phyloP scores from a whole-genome alignment of 352 stramenopile species.

The Phytopythium mirpurense region DNA sequence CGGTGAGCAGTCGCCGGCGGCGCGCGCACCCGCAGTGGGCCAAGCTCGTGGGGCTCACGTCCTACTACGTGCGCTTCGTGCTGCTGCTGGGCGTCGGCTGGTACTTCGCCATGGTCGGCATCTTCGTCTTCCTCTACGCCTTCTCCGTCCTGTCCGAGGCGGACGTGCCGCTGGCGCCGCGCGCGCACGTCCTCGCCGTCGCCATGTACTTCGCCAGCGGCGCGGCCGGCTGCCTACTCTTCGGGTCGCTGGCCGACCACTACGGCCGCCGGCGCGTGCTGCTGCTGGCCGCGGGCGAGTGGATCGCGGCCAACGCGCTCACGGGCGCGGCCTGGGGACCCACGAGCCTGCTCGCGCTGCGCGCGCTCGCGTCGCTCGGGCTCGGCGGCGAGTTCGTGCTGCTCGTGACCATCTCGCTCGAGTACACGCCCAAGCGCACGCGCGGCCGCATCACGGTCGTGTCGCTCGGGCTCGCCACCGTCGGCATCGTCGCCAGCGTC shows the following conservation, averaged over 20 bases:
- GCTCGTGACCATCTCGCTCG: constrained; percentile 42
- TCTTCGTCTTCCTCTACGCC: constrained; percentile 32
- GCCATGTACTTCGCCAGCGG: constrained; percentile 39
- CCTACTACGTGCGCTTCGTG: constrained; percentile 40
- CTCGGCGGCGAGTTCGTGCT: constrained; percentile 54
- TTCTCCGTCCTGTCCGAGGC: constrained; percentile 11
- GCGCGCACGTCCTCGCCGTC: constrained; percentile 24
- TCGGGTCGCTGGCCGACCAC: constrained; percentile 54
- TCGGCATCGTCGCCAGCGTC: constrained; percentile 38
- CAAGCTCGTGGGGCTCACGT: constrained; percentile 28
- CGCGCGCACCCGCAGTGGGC: constrained; percentile 14
- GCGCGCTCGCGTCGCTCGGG: constrained; percentile 34
- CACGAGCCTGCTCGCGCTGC: constrained; percentile 32
- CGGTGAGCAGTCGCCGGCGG: constrained; percentile 18
- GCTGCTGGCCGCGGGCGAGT: constrained; percentile 28
- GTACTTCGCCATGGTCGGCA: constrained; percentile 33
- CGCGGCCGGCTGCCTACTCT: constrained; percentile 36
- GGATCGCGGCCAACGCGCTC: constrained; percentile 35
- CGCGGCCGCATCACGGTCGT: constrained; percentile 54
- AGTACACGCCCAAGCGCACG: constrained; percentile 57
- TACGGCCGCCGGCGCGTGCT: constrained; percentile 44
- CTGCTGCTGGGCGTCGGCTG: constrained; percentile 43
- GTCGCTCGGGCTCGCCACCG: constrained; percentile 27
- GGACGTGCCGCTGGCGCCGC: constrained; percentile 5
- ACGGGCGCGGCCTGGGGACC: constrained; percentile 30